Conservation (phyloP, 75 land plant species). For the Cupressus sempervirens region DNA sequence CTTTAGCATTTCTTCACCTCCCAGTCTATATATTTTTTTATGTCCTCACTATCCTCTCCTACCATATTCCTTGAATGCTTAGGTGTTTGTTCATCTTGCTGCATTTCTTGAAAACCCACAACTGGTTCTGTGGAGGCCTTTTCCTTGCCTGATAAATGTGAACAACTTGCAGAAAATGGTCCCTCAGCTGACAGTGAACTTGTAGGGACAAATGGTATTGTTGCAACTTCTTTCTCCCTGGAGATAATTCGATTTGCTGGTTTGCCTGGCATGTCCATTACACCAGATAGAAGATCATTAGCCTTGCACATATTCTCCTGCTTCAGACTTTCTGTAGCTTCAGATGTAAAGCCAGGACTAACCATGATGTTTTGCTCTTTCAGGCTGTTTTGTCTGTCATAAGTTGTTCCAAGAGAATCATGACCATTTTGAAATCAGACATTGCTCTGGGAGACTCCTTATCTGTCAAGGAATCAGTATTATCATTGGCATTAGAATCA, state of each 20-base stretch:
- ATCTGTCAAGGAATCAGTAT: slow-evolving; percentile 9
- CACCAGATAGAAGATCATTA: neutral
- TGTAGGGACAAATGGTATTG: neutral
- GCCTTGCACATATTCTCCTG: neutral
- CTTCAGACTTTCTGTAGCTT: neutral
- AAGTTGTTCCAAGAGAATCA: neutral
- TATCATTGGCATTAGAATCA: slow-evolving; percentile 10
- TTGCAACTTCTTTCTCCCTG: neutral
- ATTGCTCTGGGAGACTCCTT: slow-evolving; percentile 4
- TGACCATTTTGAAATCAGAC: neutral
- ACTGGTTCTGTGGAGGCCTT: neutral
- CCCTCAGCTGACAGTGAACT: neutral
- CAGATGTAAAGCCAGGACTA: neutral
- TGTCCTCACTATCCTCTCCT: neutral
- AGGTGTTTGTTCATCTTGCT: slow-evolving; percentile 1
- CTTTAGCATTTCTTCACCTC: neutral
- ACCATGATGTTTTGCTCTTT: neutral
- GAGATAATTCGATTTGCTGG: neutral
- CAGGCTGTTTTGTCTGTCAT: neutral
- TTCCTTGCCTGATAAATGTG: neutral
- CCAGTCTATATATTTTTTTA: neutral
- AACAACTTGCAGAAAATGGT: neutral
- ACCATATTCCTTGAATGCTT: neutral
- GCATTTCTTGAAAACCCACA: neutral
- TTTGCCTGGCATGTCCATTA: neutral